A percentile compares a stretch with the other conserved stretches of the same genome.
These are phyloP conservation scores for Apiotrichum domesticum DNA, from an alignment of 1,284 basidiomycete species.

Conservation along the genomic window DNA sequence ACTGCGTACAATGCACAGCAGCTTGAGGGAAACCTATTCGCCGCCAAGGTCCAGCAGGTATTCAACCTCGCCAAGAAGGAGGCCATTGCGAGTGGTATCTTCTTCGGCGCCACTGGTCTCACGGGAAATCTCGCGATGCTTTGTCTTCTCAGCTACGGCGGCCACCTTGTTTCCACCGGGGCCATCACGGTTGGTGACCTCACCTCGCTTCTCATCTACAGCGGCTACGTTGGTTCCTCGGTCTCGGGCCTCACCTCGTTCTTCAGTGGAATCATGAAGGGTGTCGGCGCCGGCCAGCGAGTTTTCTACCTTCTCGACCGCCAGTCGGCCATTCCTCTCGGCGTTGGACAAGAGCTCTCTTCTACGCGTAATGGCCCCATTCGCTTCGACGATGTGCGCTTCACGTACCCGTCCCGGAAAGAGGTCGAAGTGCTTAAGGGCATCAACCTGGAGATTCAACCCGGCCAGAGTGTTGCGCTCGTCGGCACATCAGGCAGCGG, in stretches of 20 bases:
- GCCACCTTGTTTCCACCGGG: constrained; percentile 78
- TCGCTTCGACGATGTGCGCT: constrained; percentile 70
- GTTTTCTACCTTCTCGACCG: constrained; percentile 90
- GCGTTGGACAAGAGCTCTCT: constrained; percentile 56
- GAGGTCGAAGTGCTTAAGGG: constrained; percentile 71
- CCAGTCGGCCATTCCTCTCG: constrained; percentile 62
- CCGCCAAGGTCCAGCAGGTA: constrained; percentile 59
- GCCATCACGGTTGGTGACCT: constrained; percentile 86
- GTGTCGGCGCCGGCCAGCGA: constrained; percentile 80
- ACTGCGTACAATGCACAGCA: constrained; percentile 75
- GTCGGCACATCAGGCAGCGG: constrained; percentile 87
- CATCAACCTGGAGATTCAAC: constrained; percentile 67
- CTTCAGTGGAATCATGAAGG: constrained; percentile 47
- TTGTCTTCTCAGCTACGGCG: constrained; percentile 85
- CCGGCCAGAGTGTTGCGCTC: constrained; percentile 82
- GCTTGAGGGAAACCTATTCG: constrained; percentile 60
- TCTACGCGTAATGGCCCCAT: constrained; percentile 59
- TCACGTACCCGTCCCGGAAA: constrained; percentile 78
- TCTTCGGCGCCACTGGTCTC: constrained; percentile 89
- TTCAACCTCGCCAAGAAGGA: constrained; percentile 76
- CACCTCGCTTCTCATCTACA: constrained; percentile 86
- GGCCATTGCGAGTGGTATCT: constrained; percentile 82
- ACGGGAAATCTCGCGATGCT: constrained; percentile 91
- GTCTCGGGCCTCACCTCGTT: constrained; percentile 48
- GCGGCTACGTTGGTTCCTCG: constrained; percentile 57